Evolutionary conservation across 805 yeast species (phyloP), one percentile per base, ranked within the genome.

Genomic region (Pichia paraexigua): DNA sequence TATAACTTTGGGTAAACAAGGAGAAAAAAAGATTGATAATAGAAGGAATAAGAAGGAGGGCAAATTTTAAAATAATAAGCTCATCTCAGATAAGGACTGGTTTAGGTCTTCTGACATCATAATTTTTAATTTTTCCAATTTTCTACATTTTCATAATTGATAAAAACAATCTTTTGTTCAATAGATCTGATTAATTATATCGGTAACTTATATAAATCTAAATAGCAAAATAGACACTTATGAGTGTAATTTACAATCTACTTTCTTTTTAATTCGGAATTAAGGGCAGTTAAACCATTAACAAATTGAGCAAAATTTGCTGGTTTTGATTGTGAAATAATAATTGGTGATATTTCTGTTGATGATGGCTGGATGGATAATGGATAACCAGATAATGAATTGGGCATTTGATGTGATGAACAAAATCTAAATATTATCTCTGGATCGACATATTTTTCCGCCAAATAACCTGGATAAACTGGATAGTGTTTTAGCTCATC

Each of bases 321-420:
- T 1, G 51, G 51, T 27, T 30, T 41, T 8, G 49, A 17, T 12
- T 30, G 46, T 15, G 44, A 47, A 12, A 41, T 17, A n/a, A 52
- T 49, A 13, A 52, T 30, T 1, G 49, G 49, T 18, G 40, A 30
- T 15, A 20, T 27, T 7, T 40, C 45, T 27, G 13, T 13, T 22
- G 24, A 17, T 25, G 47, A 35, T 22, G 41, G 44, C n/a, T 28
- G 24, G 10, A 43, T 37, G 11, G 46, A 10, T 24, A 43, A 27
- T 12, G 52, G 47, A 42, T 45, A 47, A 10, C 62, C 62, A 37
- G 48, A 13, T 10, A 58, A 37, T 2, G 60, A 50, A 15, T 40
- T 17, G 1, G 35, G 45, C 39, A 37, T 44, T 32, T 52, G 54
- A 12, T 52, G 43, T 10, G 20, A 9, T 2, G 47, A 46, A 17